Percentiles rank a stretch among this genome's conserved stretches.
phyloP scores from a whole-genome alignment of 148 eudicot genomes.

The Linanthus parryae region DNA sequence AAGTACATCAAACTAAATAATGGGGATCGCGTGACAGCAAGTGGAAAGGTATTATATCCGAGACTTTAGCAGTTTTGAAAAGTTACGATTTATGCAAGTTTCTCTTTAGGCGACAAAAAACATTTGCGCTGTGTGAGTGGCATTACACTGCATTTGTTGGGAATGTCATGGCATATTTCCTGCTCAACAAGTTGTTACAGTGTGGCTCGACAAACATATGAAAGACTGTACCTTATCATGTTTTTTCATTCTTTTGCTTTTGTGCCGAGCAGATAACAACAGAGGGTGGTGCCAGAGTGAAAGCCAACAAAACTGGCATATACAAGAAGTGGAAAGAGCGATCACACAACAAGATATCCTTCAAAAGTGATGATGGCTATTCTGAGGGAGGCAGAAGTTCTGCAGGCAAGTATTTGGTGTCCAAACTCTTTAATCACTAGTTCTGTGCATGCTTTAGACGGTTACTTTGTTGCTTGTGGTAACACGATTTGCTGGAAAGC shows the following conservation, averaged over 20 bases:
- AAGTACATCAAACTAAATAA: conserved; percentile 86
- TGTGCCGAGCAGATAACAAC: conserved; percentile 56
- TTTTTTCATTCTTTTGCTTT: too few species aligned
- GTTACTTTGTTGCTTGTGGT: not conserved
- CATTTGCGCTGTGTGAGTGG: too few species aligned
- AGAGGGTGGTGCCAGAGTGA: conserved; percentile 77
- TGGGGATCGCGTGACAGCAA: conserved; percentile 82
- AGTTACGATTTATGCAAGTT: too few species aligned
- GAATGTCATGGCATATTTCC: too few species aligned
- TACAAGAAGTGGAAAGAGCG: conserved; percentile 82
- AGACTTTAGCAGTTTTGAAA: conserved; percentile 2
- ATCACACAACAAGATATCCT: conserved; percentile 59
- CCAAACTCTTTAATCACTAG: not conserved
- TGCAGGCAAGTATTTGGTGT: conserved; percentile 53
- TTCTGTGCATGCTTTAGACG: not conserved
- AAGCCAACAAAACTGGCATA: conserved; percentile 71
- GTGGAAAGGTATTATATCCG: conserved; percentile 73
- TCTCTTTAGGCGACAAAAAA: too few species aligned
- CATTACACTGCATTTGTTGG: too few species aligned
- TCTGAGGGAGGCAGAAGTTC: conserved; percentile 29
- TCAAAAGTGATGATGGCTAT: conserved; percentile 37
- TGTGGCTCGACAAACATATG: too few species aligned
- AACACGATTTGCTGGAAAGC: too few species aligned
- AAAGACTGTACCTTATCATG: too few species aligned
- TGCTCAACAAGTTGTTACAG: too few species aligned